Base-by-base conservation (phyloP, 148 eudicot species). In the Nyssa sinensis region DNA sequence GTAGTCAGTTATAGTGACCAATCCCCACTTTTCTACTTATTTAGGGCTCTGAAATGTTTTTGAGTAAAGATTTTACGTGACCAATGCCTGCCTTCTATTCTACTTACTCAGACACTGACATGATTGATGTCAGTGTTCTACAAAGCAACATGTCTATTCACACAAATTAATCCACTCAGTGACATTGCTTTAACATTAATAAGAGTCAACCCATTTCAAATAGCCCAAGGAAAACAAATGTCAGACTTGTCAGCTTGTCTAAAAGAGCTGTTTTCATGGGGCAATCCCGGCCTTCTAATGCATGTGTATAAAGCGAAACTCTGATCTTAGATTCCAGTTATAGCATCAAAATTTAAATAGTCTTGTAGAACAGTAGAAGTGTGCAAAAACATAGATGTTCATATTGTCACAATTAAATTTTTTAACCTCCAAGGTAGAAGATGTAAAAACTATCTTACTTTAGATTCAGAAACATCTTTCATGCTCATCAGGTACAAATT, bases 401-500 rank as follows among this genome's bases (percentile, higher is more conserved):
- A 44, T n/a, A 19, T 55, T 23, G 5, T 17, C 2, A 24, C 21
- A 55, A 55, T 19, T n/a, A 7, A 19, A 17, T 5, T 17, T 24
- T 17, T 17, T 17, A 24, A 55, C 0, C 9, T 5, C 59, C 23
- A 55, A 55, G 23, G 59, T 17, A 17, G 59, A 55, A 55, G 7
- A 55, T 13, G 19, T 7, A 17, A 55, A n/a, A 0, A 59, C 49
- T n/a, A n/a, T 13, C 75, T 76, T 62, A 88, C 97, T 90, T 86
- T 86, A 6, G 85, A 65, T 77, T 87, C 87, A 65, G 84, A 73
- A 80, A 70, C 75, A 74, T 81, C 72, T 71, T 70, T 82, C 77
- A 80, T 82, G 70, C 77, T 77, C 76, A 83, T 80, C 47, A 89
- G 67, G 80, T 80, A 85, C 69, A 90, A 35, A 77, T 89, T 90